Conservation (phyloP, 2,329 filamentous ascomycete genomes). For the Calycina herbarum region DNA sequence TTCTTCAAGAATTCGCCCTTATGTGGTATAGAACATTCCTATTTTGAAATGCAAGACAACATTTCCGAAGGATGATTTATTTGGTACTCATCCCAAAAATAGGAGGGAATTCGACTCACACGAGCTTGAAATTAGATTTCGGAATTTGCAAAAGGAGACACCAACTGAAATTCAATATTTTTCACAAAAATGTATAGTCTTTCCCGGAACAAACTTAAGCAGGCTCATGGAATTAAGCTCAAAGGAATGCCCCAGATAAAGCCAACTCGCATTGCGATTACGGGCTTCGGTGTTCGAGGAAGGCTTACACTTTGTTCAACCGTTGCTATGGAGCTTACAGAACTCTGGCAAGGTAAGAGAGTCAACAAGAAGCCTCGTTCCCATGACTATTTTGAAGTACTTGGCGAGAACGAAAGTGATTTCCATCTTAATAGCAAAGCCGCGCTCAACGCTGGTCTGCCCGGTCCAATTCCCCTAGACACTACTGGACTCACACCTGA, state of each 20-base stretch:
- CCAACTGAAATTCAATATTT: neutral
- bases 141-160: neutral
- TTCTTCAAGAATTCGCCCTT: too few relatives aligned
- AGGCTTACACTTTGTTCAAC: neutral
- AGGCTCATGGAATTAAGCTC: neutral
- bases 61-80: too few relatives aligned
- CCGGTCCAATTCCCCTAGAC: neutral
- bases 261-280: neutral
- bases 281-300: neutral
- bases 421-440: slow-evolving; percentile 3
- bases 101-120: too few relatives aligned
- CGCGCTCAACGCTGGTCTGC: neutral
- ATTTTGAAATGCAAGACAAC: too few relatives aligned
- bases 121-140: too few relatives aligned
- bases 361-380: neutral
- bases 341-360: neutral
- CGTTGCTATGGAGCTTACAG: neutral
- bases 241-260: neutral
- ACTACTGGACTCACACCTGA: neutral
- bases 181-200: neutral
- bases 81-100: too few relatives aligned
- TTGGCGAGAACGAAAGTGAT: neutral
- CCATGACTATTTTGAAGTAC: neutral
- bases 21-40: too few relatives aligned
- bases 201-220: neutral